Evolutionary conservation across 2,329 filamentous ascomycete species (phyloP).

Genomic region (Fusarium multiceps): DNA sequence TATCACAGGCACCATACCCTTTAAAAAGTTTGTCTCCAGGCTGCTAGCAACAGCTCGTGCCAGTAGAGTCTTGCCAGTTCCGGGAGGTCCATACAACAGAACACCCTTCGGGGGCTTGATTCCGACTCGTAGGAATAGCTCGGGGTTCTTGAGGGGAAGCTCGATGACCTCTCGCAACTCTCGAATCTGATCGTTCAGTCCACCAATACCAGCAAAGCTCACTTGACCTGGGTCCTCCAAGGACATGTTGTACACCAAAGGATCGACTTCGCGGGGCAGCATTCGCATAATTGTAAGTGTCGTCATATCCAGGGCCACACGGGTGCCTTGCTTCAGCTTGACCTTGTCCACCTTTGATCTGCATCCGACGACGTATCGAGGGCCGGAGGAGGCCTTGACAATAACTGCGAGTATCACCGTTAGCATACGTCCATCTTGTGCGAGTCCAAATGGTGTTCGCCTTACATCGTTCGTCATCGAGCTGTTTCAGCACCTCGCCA

Average conservation of each 20-base stretch:
- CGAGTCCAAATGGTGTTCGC: slow-evolving; percentile 11
- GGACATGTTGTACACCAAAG: slow-evolving; percentile 99
- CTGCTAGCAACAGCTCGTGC: slow-evolving; percentile 96
- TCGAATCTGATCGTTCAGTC: slow-evolving; percentile 97
- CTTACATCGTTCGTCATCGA: slow-evolving; percentile 98
- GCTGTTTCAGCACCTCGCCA: slow-evolving; percentile 97
- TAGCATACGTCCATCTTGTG: slow-evolving; percentile 29
- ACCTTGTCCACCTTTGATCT: slow-evolving; percentile 97
- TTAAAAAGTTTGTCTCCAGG: slow-evolving; percentile 97
- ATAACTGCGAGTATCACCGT: slow-evolving; percentile 73
- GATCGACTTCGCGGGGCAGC: slow-evolving; percentile 97
- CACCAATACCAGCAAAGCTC: slow-evolving; percentile 97
- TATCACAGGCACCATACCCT: slow-evolving; percentile 68
- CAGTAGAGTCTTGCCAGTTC: slow-evolving; percentile 95
- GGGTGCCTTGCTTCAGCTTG: slow-evolving; percentile 97
- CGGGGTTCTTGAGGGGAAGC: slow-evolving; percentile 96
- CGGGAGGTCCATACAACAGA: slow-evolving; percentile 92
- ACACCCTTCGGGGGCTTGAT: slow-evolving; percentile 99
- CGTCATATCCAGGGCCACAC: slow-evolving; percentile 98
- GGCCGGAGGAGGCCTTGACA: slow-evolving; percentile 96
- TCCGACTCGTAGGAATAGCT: slow-evolving; percentile 94
- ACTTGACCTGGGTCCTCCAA: slow-evolving; percentile 97
- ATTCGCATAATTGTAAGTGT: slow-evolving; percentile 99
- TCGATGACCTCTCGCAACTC: slow-evolving; percentile 98
- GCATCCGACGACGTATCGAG: slow-evolving; percentile 97